A percentile compares a stretch with the other conserved stretches of the same genome.
Evolutionary conservation across 805 yeast genomes (phyloP).

Genomic region (Ogataea siamensis): DNA sequence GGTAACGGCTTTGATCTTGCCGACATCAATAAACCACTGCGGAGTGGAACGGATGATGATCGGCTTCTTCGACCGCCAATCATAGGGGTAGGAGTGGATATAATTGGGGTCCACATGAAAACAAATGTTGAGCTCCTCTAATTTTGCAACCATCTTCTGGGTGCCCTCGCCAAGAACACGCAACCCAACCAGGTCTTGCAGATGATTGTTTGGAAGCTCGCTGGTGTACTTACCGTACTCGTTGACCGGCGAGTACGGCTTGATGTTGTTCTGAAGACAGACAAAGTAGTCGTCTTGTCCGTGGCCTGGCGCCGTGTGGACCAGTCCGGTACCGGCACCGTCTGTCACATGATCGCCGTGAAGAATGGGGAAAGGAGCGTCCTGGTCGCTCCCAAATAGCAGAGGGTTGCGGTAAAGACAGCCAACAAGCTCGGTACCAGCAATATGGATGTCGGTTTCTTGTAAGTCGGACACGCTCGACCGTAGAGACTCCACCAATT

Average conservation of each 20-base stretch:
- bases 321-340: constrained; percentile 88
- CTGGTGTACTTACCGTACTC: constrained; percentile 62
- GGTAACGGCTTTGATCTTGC: constrained; percentile 64
- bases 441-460: constrained; percentile 30
- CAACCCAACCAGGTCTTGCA: constrained; percentile 47
- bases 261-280: constrained; percentile 56
- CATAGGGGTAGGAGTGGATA: constrained; percentile 89
- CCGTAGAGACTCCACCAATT: constrained; percentile 41
- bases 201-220: constrained; percentile 44
- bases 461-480: constrained; percentile 29
- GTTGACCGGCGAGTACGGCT: constrained; percentile 76
- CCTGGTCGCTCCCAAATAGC: constrained; percentile 21
- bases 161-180: constrained; percentile 65
- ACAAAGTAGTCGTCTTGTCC: constrained; percentile 89
- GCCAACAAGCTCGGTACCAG: constrained; percentile 43
- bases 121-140: constrained; percentile 45
- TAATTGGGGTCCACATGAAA: constrained; percentile 49
- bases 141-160: constrained; percentile 39
- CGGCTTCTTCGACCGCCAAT: constrained; percentile 95
- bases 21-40: constrained; percentile 93
- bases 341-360: constrained; percentile 81
- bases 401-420: constrained; percentile 58
- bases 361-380: constrained; percentile 52
- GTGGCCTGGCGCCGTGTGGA: constrained; percentile 97
- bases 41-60: constrained; percentile 94